Base-by-base conservation (phyloP, 805 yeast genomes). In the Nakazawaea holstii region DNA sequence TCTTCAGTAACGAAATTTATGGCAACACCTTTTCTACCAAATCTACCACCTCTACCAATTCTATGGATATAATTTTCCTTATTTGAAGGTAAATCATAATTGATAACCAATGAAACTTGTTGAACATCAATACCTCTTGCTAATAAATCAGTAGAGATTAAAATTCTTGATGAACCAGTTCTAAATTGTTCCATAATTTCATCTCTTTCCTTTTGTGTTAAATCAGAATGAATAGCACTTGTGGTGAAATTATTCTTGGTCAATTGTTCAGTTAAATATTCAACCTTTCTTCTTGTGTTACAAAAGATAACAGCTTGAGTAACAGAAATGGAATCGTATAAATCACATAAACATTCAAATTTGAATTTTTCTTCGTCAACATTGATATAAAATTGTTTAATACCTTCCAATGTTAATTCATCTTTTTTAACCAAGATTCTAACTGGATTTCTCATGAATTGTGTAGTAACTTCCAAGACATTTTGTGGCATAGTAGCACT, bases 111-210 rank as follows among this genome's bases (percentile, higher is more conserved):
- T 10, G 97, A 91, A 42, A 92, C 97, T 66, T 92, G 98, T 74
- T 92, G 99, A 52, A 92, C 98, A 70, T 92, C 99, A 56, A 92
- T 94, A 64, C 99, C 99, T 70, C 99, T 80, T 43, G 99, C 99
- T 84, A 92, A 87, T 60, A 94, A 86, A 70, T 94, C 99, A 37
- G 99, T 94, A 56, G 97, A 85, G 64, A 94, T 94, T 65, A 94
- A 74, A 43, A 94, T 92, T 65, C 99, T 80, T 46, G 97, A 87
- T 56, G 86, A 80, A 51, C 99, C 99, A 50, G 85, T 75, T 68
- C 99, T 79, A 80, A 94, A 94, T 68, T 91, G 97, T 66, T 82
- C 81, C 99, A 94, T 94, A 59, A 94, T 87, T 59, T 80, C 73
- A 69, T 94, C 97, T 71, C 99, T 80, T 66, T 92, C 96, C 60